phyloP scores from a whole-genome alignment of 2,329 filamentous ascomycete species.

The Zalaria sp. region DNA sequence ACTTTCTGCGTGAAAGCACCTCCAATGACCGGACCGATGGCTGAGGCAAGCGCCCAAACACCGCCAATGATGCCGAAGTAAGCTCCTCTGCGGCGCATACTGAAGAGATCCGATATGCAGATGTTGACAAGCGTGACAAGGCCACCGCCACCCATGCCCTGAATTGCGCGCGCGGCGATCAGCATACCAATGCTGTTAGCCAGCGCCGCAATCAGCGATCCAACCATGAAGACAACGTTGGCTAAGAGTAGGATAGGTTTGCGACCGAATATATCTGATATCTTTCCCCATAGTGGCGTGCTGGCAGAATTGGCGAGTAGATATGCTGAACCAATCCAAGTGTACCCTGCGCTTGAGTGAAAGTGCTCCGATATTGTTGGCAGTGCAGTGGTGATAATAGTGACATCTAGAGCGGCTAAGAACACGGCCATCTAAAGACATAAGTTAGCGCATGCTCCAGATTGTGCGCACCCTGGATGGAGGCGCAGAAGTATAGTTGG shows the following conservation, averaged over 20 bases:
- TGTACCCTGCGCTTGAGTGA: constrained; percentile 34
- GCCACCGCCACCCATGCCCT: constrained; percentile 50
- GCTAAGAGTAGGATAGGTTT: constrained; percentile 48
- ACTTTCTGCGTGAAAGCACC: constrained; percentile 48
- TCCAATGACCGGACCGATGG: constrained; percentile 53
- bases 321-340: constrained; percentile 40
- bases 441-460: constrained; percentile 5
- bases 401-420: constrained; percentile 47
- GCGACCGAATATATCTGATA: constrained; percentile 53
- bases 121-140: constrained; percentile 52
- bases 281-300: constrained; percentile 47
- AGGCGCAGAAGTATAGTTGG: constrained; percentile 4
- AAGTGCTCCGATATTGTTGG: constrained; percentile 45
- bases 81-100: constrained; percentile 38
- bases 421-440: constrained; percentile 35
- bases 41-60: constrained; percentile 52
- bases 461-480: constrained; percentile 9
- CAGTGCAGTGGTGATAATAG: constrained; percentile 47
- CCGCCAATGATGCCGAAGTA: constrained; percentile 53
- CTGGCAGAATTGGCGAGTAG: constrained; percentile 34
- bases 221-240: constrained; percentile 47
- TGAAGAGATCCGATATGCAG: constrained; percentile 49
- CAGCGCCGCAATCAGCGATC: constrained; percentile 45
- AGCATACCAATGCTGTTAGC: constrained; percentile 47
- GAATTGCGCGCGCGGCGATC: constrained; percentile 45